These are phyloP conservation scores for Delphinella strobiligena DNA, from an alignment of 2,329 filamentous ascomycete genomes.

Conservation along the genomic window DNA sequence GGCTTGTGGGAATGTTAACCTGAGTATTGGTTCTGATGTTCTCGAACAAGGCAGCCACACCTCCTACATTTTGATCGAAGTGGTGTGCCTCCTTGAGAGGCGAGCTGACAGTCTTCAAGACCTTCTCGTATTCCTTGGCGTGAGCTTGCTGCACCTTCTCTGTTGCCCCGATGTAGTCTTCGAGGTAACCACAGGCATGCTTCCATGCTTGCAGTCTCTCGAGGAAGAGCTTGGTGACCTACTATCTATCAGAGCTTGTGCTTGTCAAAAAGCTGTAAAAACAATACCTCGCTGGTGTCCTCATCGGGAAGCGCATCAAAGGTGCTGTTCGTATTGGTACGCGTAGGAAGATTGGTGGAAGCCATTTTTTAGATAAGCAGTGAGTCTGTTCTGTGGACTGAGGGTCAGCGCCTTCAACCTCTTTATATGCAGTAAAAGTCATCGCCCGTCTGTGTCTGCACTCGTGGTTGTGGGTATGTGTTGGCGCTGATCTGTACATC, in stretches of 20 bases:
- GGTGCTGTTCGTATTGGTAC: conserved; percentile 18
- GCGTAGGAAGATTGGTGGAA: conserved; percentile 16
- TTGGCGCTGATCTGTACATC: too few relatives aligned
- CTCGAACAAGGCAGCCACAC: conserved; percentile 82
- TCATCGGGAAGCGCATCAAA: conserved; percentile 37
- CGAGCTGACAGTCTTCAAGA: conserved; percentile 80
- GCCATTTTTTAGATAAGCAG: too few relatives aligned
- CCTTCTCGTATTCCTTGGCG: conserved; percentile 89
- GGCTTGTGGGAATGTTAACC: background rate
- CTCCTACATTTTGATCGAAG: conserved; percentile 82
- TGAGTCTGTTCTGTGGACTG: background rate
- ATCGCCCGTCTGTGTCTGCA: too few relatives aligned
- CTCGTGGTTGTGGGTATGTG: too few relatives aligned
- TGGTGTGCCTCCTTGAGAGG: conserved; percentile 84
- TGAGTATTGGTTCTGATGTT: conserved; percentile 83
- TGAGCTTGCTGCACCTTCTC: conserved; percentile 78
- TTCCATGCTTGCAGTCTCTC: conserved; percentile 94
- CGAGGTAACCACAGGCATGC: conserved; percentile 79
- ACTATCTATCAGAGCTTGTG: conserved; percentile 6
- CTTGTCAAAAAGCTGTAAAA: background rate
- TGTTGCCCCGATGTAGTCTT: conserved; percentile 75
- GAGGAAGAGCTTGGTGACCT: conserved; percentile 51
- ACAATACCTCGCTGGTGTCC: conserved; percentile 32
- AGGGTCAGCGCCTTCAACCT: background rate
- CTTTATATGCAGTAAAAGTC: background rate